These are phyloP conservation scores for Oxytropis ochrocephala DNA, from an alignment of 306 rosid genomes.

Conservation along the genomic window DNA sequence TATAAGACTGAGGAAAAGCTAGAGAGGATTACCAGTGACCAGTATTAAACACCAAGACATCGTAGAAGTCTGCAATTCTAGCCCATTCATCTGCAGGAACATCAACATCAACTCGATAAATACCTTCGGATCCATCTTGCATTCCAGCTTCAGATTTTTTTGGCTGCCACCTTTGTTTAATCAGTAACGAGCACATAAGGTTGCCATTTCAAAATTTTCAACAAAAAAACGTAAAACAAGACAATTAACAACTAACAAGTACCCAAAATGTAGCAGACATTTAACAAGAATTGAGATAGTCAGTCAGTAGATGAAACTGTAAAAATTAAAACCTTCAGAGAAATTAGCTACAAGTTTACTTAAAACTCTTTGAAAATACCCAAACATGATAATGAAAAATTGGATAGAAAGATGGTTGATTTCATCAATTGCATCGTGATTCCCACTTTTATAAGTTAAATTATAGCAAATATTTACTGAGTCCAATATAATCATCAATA, in stretches of 20 bases:
- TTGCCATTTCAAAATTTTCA: conserved; percentile 29
- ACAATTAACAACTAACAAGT: not conserved
- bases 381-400: not conserved
- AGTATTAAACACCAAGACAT: conserved; percentile 79
- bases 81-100: conserved; percentile 87
- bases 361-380: not conserved
- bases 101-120: conserved; percentile 76
- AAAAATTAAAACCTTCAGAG: not conserved
- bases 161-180: conserved; percentile 76
- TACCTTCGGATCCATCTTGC: conserved; percentile 54
- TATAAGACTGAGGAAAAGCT: conserved; percentile 13
- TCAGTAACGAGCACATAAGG: conserved; percentile 51
- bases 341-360: not conserved
- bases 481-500: not conserved
- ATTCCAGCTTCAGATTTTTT: conserved; percentile 31
- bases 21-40: conserved; percentile 73
- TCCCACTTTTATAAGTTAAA: not conserved
- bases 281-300: not conserved
- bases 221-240: not conserved
- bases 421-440: not conserved
- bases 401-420: not conserved
- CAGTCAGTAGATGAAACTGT: not conserved
- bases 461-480: not conserved
- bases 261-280: not conserved
- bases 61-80: conserved; percentile 60